Conservation (phyloP, 768 basidiomycete genomes). For the Candolleomyces aberdarensis region DNA sequence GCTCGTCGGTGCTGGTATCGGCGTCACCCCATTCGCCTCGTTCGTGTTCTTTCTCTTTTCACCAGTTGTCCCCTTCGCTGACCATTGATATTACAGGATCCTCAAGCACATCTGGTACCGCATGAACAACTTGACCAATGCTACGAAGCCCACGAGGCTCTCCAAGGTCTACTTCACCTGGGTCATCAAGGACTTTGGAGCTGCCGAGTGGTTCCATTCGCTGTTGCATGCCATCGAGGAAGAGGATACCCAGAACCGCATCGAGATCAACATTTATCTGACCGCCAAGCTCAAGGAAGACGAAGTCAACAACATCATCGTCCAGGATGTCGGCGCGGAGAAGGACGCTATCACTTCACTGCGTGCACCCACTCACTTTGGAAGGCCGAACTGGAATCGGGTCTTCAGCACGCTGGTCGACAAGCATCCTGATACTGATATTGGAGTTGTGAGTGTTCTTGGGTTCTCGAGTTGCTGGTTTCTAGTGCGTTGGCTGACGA, state of each 20-base stretch:
- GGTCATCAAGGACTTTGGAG: constrained; percentile 92
- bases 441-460: constrained; percentile 66
- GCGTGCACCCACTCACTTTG: constrained; percentile 90
- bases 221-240: constrained; percentile 91
- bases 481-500: not conserved
- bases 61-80: not conserved
- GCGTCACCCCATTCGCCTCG: constrained; percentile 95
- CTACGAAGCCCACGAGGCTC: constrained; percentile 70
- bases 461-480: not conserved
- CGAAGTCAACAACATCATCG: constrained; percentile 91
- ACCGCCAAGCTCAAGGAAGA: constrained; percentile 90
- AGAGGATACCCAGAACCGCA: constrained; percentile 79
- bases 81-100: constrained; percentile 44
- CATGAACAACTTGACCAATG: constrained; percentile 79
- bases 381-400: constrained; percentile 83
- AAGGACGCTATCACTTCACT: constrained; percentile 88
- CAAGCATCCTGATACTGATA: constrained; percentile 85
- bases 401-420: constrained; percentile 71
- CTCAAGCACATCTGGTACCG: constrained; percentile 94
- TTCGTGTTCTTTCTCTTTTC: constrained; percentile 23
- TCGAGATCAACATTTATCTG: constrained; percentile 93
- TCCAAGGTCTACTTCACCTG: constrained; percentile 93
- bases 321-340: constrained; percentile 90
- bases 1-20: constrained; percentile 92
- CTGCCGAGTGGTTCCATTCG: constrained; percentile 92